Percentiles rank a stretch among this genome's conserved stretches.
These are phyloP conservation scores for Taxillus chinensis DNA, from an alignment of 164 flowering plant genomes.

Conservation along the genomic window DNA sequence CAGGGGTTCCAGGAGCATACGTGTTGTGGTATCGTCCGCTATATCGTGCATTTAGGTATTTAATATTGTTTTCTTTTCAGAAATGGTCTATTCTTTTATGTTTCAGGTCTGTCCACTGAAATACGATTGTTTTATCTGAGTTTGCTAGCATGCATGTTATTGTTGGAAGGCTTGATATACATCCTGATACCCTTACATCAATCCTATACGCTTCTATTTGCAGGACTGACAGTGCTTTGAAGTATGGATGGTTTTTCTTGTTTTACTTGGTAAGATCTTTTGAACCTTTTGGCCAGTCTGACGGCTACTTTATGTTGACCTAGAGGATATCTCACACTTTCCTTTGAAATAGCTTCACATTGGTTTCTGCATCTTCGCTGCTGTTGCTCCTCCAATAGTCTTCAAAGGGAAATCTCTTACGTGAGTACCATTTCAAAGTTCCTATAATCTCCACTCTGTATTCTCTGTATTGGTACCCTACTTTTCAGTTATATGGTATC, in stretches of 20 bases:
- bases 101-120: neutral
- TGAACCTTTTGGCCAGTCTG: neutral
- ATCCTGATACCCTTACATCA: too few relatives aligned
- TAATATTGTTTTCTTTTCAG: neutral
- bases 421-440: conserved; percentile 26
- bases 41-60: conserved; percentile 92
- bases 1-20: conserved; percentile 94
- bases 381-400: conserved; percentile 56
- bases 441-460: neutral
- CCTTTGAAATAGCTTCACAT: conserved; percentile 47
- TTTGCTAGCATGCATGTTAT: too few relatives aligned
- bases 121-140: too few relatives aligned
- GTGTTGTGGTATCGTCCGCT: conserved; percentile 97
- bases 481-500: neutral
- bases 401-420: conserved; percentile 66
- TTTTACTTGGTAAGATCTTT: conserved; percentile 41
- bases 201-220: neutral
- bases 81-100: neutral
- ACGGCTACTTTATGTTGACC: neutral
- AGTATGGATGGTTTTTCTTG: conserved; percentile 62
- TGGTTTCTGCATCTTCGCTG: conserved; percentile 50
- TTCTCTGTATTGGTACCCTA: neutral
- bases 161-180: too few relatives aligned
- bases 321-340: conserved; percentile 3
- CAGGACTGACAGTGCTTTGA: conserved; percentile 78